Conservation (phyloP, 1,284 basidiomycete genomes). For the Papiliotrema terrestris region DNA sequence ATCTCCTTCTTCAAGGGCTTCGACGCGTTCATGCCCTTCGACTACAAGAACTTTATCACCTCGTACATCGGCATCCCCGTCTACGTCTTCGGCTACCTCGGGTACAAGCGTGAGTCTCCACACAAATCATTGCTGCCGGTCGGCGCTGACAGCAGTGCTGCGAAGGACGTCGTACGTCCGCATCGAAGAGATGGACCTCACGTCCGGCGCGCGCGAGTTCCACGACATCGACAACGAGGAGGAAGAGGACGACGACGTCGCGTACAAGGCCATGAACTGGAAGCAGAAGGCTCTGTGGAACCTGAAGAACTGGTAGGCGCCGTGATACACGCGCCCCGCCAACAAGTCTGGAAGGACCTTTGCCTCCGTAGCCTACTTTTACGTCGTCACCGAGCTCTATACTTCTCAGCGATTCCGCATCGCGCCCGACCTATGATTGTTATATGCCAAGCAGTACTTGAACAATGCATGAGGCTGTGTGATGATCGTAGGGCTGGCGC, state of each 20-base stretch:
- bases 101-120: constrained; percentile 54
- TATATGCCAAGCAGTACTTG: no score
- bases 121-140: not conserved
- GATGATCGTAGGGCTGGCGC: no score
- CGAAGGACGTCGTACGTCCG: constrained; percentile 57
- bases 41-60: constrained; percentile 62
- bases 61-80: constrained; percentile 45
- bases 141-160: constrained; percentile 32
- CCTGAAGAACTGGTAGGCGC: constrained; percentile 45
- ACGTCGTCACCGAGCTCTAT: no score
- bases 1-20: constrained; percentile 63
- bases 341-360: no score
- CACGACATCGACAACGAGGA: constrained; percentile 59
- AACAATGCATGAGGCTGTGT: no score
- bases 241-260: constrained; percentile 27
- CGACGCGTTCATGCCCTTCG: constrained; percentile 59
- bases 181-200: constrained; percentile 59
- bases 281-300: constrained; percentile 39
- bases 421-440: no score
- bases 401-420: no score
- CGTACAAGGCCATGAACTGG: constrained; percentile 26
- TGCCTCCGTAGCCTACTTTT: no score
- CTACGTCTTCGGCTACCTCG: constrained; percentile 59
- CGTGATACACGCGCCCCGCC: no score
- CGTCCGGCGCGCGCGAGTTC: constrained; percentile 62